Evolutionary conservation across 257 asterid species (phyloP), one percentile per base, ranked within the genome.

Genomic region (Coffea eugenioides): DNA sequence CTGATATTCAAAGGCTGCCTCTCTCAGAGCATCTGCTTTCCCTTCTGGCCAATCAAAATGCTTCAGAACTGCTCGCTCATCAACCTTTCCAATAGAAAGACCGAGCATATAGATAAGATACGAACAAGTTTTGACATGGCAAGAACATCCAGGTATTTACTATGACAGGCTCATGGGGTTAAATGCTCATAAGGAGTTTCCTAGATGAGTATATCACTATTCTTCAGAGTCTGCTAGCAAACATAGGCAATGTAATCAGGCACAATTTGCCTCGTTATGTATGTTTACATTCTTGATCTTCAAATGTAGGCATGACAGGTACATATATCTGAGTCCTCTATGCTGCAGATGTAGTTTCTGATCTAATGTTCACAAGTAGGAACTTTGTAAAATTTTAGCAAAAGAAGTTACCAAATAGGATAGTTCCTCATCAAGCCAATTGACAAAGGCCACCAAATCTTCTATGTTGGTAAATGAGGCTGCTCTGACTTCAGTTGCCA

Each of bases 41-140:
- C 94, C 96, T 84, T 94, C 99, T 71, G 99, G 99, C 98, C 99
- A 96, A 71, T 96, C 99, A 23, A 94, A 92, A 84, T 93, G 99
- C 92, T 96, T 96, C 51, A 96, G 90, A 67, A 92, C 98, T 65
- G 97, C 98, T 75, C 98, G 93, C 84, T 96, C 98, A n/a, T 95
- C 97, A n/a, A 91, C 98, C 99, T 96, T 85, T 16, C 27, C 62
- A 62, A n/a, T 52, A 49, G n/a, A 45, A 71, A 52, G 61, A 77
- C 73, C 74, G 65, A 71, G 71, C 73, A 46, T 56, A 31, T 27
- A 39, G 56, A 49, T 45, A 73, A 54, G 73, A 14, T 21, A 54
- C 20, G 45, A 54, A 61, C 18, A 79, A 16, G 70, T 57, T 6
- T 41, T 46, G 16, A 80, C 13, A 39, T 2, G 20, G 21, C 43